Evolutionary conservation across 1,284 basidiomycete genomes (phyloP).

Genomic region (Cryptococcus neoformans): DNA sequence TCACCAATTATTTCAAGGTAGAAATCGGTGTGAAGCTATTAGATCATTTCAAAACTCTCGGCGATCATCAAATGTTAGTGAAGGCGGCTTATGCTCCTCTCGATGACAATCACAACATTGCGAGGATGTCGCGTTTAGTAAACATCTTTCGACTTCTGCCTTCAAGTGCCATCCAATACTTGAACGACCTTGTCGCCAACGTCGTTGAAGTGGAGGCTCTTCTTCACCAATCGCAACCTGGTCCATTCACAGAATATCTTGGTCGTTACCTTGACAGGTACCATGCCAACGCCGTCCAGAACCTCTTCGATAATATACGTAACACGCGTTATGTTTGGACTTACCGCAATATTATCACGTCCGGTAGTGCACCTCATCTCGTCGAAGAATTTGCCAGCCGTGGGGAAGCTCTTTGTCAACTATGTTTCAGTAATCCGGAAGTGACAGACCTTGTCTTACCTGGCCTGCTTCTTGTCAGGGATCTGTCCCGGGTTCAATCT

Average conservation of each 20-base stretch:
- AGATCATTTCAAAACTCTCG: constrained; percentile 89
- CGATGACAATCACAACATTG: constrained; percentile 85
- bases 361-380: constrained; percentile 70
- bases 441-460: constrained; percentile 61
- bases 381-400: constrained; percentile 68
- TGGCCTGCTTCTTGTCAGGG: constrained; percentile 71
- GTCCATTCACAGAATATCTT: constrained; percentile 91
- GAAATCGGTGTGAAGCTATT: constrained; percentile 98
- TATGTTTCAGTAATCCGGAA: constrained; percentile 58
- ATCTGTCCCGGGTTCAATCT: constrained; percentile 66
- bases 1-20: constrained; percentile 99
- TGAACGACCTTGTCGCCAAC: constrained; percentile 77
- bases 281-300: constrained; percentile 76
- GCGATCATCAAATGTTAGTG: constrained; percentile 72
- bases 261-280: constrained; percentile 91
- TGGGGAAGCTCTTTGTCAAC: constrained; percentile 60
- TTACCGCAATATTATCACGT: constrained; percentile 73
- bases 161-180: constrained; percentile 86
- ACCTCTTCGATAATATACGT: constrained; percentile 76
- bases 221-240: constrained; percentile 83
- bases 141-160: constrained; percentile 97
- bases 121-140: constrained; percentile 87
- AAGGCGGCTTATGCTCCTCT: constrained; percentile 74
- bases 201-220: constrained; percentile 93
- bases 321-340: constrained; percentile 74